phyloP scores from a whole-genome alignment of 192 early-diverging fungal species.

The Coemansia sp. region DNA sequence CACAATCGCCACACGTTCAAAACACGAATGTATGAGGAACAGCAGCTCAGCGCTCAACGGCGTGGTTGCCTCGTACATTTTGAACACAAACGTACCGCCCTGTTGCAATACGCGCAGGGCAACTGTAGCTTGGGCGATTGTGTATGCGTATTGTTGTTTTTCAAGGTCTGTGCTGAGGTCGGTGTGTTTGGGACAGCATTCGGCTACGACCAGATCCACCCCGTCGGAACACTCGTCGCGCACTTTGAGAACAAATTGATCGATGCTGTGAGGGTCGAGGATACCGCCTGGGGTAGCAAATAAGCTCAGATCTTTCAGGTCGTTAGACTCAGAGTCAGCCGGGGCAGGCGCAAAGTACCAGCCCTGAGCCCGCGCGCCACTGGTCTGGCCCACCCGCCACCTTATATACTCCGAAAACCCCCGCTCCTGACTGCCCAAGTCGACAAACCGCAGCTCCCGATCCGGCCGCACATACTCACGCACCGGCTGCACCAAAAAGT shows the following conservation, averaged over 20 bases:
- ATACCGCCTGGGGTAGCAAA: background rate
- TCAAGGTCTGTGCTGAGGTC: constrained; percentile 19
- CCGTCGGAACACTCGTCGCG: background rate
- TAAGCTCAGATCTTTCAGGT: background rate
- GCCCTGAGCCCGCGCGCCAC: constrained; percentile 2
- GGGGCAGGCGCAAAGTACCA: constrained; percentile 31
- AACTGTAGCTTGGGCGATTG: constrained; percentile 30
- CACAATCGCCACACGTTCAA: constrained; percentile 39
- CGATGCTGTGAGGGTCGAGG: constrained; percentile 18
- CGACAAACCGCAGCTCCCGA: constrained; percentile 20
- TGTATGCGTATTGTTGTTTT: constrained; percentile 26
- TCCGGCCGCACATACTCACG: constrained; percentile 18
- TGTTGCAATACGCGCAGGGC: constrained; percentile 22
- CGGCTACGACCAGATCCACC: constrained; percentile 44
- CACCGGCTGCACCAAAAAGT: constrained; percentile 21
- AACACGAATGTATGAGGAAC: constrained; percentile 31
- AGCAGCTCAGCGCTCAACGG: constrained; percentile 42
- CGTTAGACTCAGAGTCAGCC: background rate
- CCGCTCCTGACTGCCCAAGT: constrained; percentile 19
- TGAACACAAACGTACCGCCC: constrained; percentile 45
- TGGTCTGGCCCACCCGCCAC: constrained; percentile 15
- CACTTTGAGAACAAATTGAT: constrained; percentile 30
- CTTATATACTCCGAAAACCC: constrained; percentile 37
- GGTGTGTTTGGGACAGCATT: background rate
- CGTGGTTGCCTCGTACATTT: constrained; percentile 22